Evolutionary conservation across 768 basidiomycete genomes (phyloP).

Genomic region (Psilocybe sp.): DNA sequence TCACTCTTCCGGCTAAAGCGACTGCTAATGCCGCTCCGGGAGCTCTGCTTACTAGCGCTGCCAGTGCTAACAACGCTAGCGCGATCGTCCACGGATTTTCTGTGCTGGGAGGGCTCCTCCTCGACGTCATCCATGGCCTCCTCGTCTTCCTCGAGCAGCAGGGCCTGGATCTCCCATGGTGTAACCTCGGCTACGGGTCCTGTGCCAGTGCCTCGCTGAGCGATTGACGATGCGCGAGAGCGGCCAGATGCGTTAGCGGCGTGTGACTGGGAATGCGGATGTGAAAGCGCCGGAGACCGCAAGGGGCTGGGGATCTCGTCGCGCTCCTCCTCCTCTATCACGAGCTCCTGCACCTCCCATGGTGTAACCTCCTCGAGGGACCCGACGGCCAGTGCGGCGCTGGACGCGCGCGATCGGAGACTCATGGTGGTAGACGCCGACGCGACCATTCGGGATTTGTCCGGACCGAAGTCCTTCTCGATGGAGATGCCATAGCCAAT

Average conservation of each 20-base stretch:
- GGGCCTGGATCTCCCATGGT: constrained; percentile 20
- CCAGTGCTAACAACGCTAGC: neutral
- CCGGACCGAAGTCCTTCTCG: constrained; percentile 5
- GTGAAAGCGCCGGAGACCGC: neutral
- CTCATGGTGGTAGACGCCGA: no score
- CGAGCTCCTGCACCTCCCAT: constrained; percentile 9
- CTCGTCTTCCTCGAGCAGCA: constrained; percentile 4
- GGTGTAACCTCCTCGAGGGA: constrained; percentile 16
- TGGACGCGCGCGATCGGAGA: constrained; percentile 2
- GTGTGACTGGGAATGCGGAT: neutral
- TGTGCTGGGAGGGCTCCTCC: neutral
- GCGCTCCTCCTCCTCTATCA: neutral
- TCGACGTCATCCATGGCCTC: neutral
- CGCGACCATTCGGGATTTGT: no score
- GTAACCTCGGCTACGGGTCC: constrained; percentile 14
- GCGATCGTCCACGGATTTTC: neutral
- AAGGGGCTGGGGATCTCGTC: no score
- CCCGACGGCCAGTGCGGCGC: constrained; percentile 11
- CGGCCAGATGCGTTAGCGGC: neutral
- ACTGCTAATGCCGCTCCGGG: neutral
- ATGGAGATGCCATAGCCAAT: neutral
- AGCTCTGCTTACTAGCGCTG: neutral
- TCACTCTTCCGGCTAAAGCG: no score
- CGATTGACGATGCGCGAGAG: neutral
- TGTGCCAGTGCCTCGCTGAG: constrained; percentile 2